Evolutionary conservation across 768 basidiomycete genomes (phyloP), one percentile per base, ranked within the genome.

Genomic region (Panus rudis): DNA sequence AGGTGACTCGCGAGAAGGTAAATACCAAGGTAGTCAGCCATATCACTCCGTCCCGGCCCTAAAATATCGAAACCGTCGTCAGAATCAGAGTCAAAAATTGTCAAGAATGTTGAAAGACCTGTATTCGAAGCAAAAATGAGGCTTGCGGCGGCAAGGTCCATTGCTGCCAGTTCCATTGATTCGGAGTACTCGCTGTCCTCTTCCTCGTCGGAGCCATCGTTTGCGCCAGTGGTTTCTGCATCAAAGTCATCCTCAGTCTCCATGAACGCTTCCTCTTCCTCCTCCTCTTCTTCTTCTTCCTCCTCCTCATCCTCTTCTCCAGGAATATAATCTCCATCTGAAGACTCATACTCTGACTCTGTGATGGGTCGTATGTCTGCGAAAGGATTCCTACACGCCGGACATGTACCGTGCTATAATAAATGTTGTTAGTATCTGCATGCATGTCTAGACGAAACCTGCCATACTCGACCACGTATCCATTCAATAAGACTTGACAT

Each of bases 371-470:
- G 62, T 28, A 81, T 68, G 40, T 78, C 72, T 28, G 80, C 61
- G 59, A 84, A 84, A 5, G 63, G 58, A 45, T 76, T 63, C 23
- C 83, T 66, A 56, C 83, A 86, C 4, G 80, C 74, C 13, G 83
- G 83, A 50, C 84, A 86, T 51, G 67, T 83, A 12, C 82, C 82
- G 51, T 84, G 82, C 80, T 83, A 47, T 4, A 56, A 43, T n/a
- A 35, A 32, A 19, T 19, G 40, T 24, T n/a, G n/a, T 23, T n/a
- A 6, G 42, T 23, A 30, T 30, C 10, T 10, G 23, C 8, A 48
- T 1, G 26, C 14, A 35, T 12, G 11, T 16, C 16, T 12, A 40
- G 17, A 40, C n/a, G 25, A 35, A 35, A 24, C n/a, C 40, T 62
- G 41, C 21, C 3, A 54, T 54, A 81, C 82, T 47, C 70, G 53